phyloP scores from a whole-genome alignment of 192 early-diverging fungal genomes.

The Coemansia erecta region DNA sequence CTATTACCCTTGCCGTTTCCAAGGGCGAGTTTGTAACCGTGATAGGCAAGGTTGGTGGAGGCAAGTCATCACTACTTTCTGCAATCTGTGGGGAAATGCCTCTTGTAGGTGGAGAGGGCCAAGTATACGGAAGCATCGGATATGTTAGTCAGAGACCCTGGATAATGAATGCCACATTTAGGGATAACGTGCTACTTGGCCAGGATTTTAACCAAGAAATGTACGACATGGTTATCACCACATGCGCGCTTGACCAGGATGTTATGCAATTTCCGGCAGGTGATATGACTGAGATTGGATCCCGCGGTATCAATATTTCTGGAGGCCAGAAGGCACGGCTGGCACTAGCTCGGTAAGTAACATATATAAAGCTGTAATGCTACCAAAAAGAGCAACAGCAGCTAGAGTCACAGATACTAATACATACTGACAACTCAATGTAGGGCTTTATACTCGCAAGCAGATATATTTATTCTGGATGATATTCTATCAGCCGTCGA shows the following conservation, averaged over 20 bases:
- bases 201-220: conserved; percentile 69
- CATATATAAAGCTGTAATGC: background rate
- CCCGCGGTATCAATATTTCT: conserved; percentile 85
- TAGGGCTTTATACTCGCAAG: conserved; percentile 65
- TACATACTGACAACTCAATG: background rate
- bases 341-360: conserved; percentile 61
- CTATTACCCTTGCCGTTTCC: background rate
- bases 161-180: conserved; percentile 94
- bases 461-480: conserved; percentile 73
- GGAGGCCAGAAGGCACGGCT: conserved; percentile 91
- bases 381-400: background rate
- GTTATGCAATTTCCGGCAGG: conserved; percentile 80
- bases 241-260: conserved; percentile 88
- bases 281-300: conserved; percentile 91
- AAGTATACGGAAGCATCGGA: conserved; percentile 63
- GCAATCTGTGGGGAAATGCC: conserved; percentile 19
- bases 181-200: conserved; percentile 94
- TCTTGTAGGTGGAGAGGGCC: conserved; percentile 62
- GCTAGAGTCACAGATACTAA: background rate
- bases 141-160: conserved; percentile 74
- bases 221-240: conserved; percentile 73
- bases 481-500: conserved; percentile 82
- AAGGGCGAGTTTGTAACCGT: conserved; percentile 7
- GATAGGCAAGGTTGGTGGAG: conserved; percentile 21
- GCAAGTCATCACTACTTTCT: conserved; percentile 64